phyloP scores from a whole-genome alignment of 2,329 filamentous ascomycete genomes.

The Pochonia chlamydosporia region DNA sequence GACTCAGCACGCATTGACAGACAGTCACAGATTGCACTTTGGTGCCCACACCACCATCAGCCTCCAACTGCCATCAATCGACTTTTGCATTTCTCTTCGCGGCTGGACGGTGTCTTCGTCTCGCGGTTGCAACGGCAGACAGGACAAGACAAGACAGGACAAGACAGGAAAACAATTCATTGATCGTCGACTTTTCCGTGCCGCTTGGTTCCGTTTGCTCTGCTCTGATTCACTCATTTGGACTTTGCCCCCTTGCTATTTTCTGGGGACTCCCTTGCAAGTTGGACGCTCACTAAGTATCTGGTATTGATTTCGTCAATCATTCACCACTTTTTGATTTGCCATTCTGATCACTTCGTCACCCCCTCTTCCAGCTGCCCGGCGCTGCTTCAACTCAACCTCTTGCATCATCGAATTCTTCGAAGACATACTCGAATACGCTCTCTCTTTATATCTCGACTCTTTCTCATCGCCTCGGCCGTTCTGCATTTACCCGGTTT shows the following conservation, averaged over 20 bases:
- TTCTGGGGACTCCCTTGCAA: background rate
- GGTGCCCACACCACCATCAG: background rate
- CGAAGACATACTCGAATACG: background rate
- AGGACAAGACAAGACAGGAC: too few species aligned
- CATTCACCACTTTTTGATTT: background rate
- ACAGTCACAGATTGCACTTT: too few species aligned
- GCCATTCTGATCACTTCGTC: background rate
- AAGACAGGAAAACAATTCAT: background rate
- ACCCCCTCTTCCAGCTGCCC: background rate
- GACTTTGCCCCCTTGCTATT: background rate
- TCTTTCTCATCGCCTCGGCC: background rate
- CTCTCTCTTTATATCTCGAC: background rate
- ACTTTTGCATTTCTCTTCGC: constrained; percentile 7
- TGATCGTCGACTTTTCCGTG: background rate
- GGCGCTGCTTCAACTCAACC: background rate
- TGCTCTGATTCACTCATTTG: constrained; percentile 10
- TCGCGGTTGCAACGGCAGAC: background rate
- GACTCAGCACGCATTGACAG: too few species aligned
- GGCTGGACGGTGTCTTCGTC: constrained; percentile 5
- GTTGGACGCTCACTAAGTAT: background rate
- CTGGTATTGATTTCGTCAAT: background rate
- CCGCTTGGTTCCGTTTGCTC: background rate
- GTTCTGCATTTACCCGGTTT: background rate
- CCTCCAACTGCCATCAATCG: background rate
- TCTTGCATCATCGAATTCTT: background rate